phyloP scores from a whole-genome alignment of 2,329 filamentous ascomycete species.

The Chrysosporium keratinophilum region DNA sequence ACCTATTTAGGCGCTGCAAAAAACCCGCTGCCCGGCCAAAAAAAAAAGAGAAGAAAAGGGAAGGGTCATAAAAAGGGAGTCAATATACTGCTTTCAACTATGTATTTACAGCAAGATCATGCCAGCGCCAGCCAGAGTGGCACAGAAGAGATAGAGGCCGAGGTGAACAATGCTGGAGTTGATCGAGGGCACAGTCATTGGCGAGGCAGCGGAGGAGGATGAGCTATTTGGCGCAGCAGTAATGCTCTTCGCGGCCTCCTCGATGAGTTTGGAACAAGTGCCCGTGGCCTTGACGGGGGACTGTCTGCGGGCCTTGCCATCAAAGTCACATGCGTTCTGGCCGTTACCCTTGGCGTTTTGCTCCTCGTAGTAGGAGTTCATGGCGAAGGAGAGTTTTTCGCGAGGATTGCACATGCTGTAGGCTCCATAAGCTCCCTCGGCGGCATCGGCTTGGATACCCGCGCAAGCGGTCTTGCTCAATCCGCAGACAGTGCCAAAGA shows the following conservation, averaged over 20 bases:
- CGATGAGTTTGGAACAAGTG: constrained; percentile 30
- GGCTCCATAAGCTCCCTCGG: constrained; percentile 36
- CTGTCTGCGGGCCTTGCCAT: constrained; percentile 32
- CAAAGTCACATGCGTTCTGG: constrained; percentile 35
- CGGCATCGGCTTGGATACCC: constrained; percentile 32
- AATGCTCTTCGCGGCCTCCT: constrained; percentile 33
- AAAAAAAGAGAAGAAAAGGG: not conserved
- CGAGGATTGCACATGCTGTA: constrained; percentile 38
- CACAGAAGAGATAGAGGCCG: constrained; percentile 36
- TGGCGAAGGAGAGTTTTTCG: constrained; percentile 36
- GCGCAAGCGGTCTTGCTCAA: constrained; percentile 28
- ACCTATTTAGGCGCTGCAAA: not conserved
- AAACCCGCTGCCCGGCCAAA: not conserved
- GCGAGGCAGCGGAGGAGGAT: constrained; percentile 26
- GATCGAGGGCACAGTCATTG: constrained; percentile 25
- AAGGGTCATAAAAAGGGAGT: constrained; percentile 1
- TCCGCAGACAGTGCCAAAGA: constrained; percentile 50
- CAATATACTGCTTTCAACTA: not conserved
- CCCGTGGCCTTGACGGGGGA: constrained; percentile 27
- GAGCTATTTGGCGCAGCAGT: constrained; percentile 23
- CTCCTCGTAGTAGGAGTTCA: constrained; percentile 37
- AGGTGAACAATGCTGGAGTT: constrained; percentile 34
- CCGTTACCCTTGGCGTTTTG: constrained; percentile 27
- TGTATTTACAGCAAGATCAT: constrained; percentile 39
- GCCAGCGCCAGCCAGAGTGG: constrained; percentile 35